Evolutionary conservation across 1,139 yeast genomes (phyloP).

Genomic region (Geotrichum australiense): DNA sequence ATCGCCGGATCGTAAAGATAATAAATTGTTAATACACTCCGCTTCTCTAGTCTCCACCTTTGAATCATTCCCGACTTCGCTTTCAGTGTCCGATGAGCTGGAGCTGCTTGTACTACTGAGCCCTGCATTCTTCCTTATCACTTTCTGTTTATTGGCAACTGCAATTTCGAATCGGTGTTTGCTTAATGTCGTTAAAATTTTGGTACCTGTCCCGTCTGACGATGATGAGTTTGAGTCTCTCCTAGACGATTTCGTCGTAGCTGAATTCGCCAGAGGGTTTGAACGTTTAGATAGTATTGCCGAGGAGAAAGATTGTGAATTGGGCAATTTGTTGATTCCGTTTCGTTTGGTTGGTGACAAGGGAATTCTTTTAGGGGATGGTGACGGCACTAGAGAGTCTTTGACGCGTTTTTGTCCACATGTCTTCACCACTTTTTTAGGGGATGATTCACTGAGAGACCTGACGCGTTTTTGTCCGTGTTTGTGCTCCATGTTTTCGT

Average conservation of each 20-base stretch:
- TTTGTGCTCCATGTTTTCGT: neutral
- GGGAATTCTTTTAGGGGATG: conserved; percentile 9
- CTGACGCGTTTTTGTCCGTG: too few relatives aligned
- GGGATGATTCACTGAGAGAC: too few relatives aligned
- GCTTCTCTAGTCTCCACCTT: conserved; percentile 15
- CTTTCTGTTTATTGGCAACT: neutral
- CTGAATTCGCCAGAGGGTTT: too few relatives aligned
- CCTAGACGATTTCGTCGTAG: too few relatives aligned
- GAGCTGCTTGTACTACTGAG: conserved; percentile 4
- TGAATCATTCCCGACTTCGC: too few relatives aligned
- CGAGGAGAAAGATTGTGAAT: conserved; percentile 13
- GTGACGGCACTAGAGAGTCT: too few relatives aligned
- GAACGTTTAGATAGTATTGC: conserved; percentile 12
- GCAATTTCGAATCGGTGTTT: conserved; percentile 7
- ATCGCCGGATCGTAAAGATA: conserved; percentile 16
- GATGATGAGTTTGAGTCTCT: too few relatives aligned
- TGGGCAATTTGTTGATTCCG: conserved; percentile 11
- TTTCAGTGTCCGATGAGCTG: neutral
- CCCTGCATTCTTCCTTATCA: neutral
- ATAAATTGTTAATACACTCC: conserved; percentile 17
- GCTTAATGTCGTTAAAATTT: too few relatives aligned
- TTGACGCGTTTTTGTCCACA: too few relatives aligned
- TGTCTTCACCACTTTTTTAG: too few relatives aligned
- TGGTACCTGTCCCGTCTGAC: too few relatives aligned
- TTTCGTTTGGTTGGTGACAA: conserved; percentile 11